These are phyloP conservation scores for Sugiyamaella paludigena DNA, from an alignment of 1,139 yeast species.

Conservation along the genomic window DNA sequence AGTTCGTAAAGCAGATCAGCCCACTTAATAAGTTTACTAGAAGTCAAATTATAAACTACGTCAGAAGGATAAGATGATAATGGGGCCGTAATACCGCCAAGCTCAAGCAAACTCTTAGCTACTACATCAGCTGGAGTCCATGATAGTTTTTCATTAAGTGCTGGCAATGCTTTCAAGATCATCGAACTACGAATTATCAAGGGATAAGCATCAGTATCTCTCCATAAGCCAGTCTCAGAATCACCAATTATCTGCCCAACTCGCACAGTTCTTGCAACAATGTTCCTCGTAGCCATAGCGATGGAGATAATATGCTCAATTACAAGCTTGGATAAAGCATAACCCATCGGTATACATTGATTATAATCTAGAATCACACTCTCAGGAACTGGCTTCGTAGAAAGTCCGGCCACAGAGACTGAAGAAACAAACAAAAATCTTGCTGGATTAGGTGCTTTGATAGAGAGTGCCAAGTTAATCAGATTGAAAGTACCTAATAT, in stretches of 20 bases:
- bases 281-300: not conserved
- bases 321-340: constrained; percentile 1
- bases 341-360: not conserved
- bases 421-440: not conserved
- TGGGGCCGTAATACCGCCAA: not conserved
- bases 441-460: not conserved
- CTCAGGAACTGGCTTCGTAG: not conserved
- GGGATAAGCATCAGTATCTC: not conserved
- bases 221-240: not conserved
- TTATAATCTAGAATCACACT: not conserved
- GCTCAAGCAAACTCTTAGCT: constrained; percentile 1
- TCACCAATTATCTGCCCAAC: not conserved
- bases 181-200: not conserved
- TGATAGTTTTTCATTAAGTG: not conserved
- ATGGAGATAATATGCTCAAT: not conserved
- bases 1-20: not conserved
- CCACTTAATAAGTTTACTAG: not conserved
- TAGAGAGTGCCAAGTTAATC: not conserved
- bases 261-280: constrained; percentile 1
- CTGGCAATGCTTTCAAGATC: not conserved
- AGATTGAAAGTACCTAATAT: not conserved
- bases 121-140: constrained; percentile 2
- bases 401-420: not conserved
- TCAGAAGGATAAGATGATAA: constrained; percentile 1
- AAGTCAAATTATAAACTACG: not conserved